These are phyloP conservation scores for Backusella psychrophila DNA, from an alignment of 192 early-diverging fungal genomes.

Conservation along the genomic window DNA sequence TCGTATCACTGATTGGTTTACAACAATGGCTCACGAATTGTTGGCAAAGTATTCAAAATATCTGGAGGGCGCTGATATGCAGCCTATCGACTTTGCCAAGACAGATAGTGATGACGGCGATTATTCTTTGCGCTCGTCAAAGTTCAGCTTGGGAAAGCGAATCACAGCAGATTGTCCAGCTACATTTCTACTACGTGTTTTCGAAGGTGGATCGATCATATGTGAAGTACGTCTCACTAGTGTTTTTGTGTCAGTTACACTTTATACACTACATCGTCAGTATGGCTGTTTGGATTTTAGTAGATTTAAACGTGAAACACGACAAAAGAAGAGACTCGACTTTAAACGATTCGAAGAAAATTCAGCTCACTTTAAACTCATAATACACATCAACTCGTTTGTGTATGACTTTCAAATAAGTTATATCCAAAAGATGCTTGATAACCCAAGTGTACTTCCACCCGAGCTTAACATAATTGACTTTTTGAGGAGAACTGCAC, in stretches of 20 bases:
- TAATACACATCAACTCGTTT: constrained; percentile 59
- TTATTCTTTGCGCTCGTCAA: constrained; percentile 36
- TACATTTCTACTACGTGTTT: constrained; percentile 47
- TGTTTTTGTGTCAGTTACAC: constrained; percentile 54
- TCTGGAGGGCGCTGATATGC: constrained; percentile 54
- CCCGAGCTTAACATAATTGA: constrained; percentile 44
- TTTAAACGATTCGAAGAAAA: constrained; percentile 51
- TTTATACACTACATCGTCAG: constrained; percentile 51
- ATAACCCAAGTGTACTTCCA: constrained; percentile 19
- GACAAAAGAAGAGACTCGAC: constrained; percentile 28
- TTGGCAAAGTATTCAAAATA: constrained; percentile 50
- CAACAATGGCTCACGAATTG: constrained; percentile 37
- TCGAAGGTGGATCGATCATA: constrained; percentile 59
- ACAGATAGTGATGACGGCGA: constrained; percentile 22
- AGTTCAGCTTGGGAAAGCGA: constrained; percentile 37
- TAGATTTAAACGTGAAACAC: constrained; percentile 4
- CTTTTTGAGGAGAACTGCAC: constrained; percentile 40
- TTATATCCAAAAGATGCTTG: constrained; percentile 44
- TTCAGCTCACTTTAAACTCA: constrained; percentile 50
- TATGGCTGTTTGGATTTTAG: constrained; percentile 38
- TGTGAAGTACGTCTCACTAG: constrained; percentile 53
- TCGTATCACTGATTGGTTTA: constrained; percentile 37
- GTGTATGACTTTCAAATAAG: constrained; percentile 58
- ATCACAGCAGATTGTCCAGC: constrained; percentile 40
- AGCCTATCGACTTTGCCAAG: constrained; percentile 45